Percentiles rank a stretch among this genome's conserved stretches.
These are phyloP conservation scores for Aureobasidium sp. DNA, from an alignment of 2,329 filamentous ascomycete species.

Conservation along the genomic window DNA sequence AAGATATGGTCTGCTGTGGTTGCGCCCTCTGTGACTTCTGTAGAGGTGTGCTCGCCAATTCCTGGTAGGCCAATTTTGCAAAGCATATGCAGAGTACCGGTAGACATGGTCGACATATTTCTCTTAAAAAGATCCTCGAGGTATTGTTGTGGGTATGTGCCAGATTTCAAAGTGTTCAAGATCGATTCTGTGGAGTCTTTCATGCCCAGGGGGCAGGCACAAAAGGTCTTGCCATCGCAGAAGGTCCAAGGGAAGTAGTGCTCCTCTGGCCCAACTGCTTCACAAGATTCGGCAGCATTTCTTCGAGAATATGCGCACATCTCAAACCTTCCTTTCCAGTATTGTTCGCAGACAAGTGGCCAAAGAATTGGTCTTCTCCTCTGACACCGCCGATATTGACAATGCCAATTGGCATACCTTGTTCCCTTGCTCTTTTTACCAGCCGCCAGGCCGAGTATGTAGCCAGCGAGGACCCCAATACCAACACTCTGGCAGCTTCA, in stretches of 20 bases:
- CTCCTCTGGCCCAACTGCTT: constrained; percentile 15
- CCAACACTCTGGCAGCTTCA: constrained; percentile 61
- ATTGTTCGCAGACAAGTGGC: constrained; percentile 39
- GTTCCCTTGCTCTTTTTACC: constrained; percentile 72
- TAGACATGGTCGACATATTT: too few species aligned
- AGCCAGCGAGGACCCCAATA: constrained; percentile 83
- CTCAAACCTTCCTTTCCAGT: constrained; percentile 31
- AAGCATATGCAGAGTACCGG: too few species aligned
- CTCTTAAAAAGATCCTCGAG: too few species aligned
- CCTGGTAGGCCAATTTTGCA: too few species aligned
- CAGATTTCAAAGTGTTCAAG: too few species aligned
- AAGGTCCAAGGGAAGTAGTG: neutral
- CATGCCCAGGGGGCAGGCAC: constrained; percentile 7
- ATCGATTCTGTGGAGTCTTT: neutral
- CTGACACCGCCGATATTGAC: constrained; percentile 80
- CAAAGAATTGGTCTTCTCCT: constrained; percentile 65
- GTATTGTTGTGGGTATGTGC: too few species aligned
- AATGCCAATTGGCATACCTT: constrained; percentile 76
- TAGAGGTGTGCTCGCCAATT: too few species aligned
- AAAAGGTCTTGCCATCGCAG: neutral
- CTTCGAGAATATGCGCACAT: constrained; percentile 32
- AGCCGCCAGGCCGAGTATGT: constrained; percentile 94
- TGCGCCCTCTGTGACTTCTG: too few species aligned
- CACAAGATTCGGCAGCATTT: constrained; percentile 29
- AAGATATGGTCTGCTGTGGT: too few species aligned